These are phyloP conservation scores for Colletotrichum lupini DNA, from an alignment of 2,329 filamentous ascomycete species.

Conservation along the genomic window DNA sequence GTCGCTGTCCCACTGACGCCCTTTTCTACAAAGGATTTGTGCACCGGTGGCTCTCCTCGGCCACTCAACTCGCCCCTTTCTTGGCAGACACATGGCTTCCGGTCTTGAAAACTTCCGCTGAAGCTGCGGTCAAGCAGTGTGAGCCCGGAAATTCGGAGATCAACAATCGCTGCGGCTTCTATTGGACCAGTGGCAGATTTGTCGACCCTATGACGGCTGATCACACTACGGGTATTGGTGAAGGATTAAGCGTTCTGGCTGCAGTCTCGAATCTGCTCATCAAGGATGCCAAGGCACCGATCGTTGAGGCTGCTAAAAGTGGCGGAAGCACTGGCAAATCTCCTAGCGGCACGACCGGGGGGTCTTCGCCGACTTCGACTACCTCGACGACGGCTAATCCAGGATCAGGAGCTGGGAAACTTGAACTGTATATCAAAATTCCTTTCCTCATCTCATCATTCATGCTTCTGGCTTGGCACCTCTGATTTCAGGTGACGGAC, in stretches of 20 bases:
- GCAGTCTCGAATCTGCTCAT: slow-evolving; percentile 54
- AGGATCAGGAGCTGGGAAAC: not conserved
- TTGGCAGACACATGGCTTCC: slow-evolving; percentile 55
- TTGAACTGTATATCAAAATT: not conserved
- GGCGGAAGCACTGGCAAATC: not conserved
- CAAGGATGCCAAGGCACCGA: slow-evolving; percentile 20
- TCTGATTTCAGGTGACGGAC: not conserved
- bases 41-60: slow-evolving; percentile 61
- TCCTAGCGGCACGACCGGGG: not conserved
- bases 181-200: slow-evolving; percentile 51
- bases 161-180: slow-evolving; percentile 55
- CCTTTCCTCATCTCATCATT: not conserved
- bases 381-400: not conserved
- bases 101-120: slow-evolving; percentile 57
- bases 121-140: slow-evolving; percentile 61
- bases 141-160: slow-evolving; percentile 53
- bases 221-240: slow-evolving; percentile 58
- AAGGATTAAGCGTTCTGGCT: slow-evolving; percentile 57
- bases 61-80: slow-evolving; percentile 61
- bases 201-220: slow-evolving; percentile 53
- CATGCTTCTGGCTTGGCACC: not conserved
- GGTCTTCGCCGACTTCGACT: not conserved
- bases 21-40: slow-evolving; percentile 68
- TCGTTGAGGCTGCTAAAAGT: not conserved
- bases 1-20: slow-evolving; percentile 68